Percentiles rank a stretch among this genome's conserved stretches.
These are phyloP conservation scores for Microbotryum saponariae DNA, from an alignment of 1,284 basidiomycete species.

Conservation along the genomic window DNA sequence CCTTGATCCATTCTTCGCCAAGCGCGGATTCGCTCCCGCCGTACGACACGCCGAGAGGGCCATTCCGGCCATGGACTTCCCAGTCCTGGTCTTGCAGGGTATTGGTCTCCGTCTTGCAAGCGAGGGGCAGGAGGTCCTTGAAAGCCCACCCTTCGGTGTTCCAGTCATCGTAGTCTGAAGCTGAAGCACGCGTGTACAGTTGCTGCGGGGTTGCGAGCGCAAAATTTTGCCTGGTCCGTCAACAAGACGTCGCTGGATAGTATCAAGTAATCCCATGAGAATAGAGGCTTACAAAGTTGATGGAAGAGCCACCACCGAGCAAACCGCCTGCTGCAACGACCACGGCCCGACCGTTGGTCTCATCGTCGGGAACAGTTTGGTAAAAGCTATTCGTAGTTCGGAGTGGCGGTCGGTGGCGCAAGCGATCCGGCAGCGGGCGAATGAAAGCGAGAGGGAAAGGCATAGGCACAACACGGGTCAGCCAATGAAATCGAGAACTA, in stretches of 20 bases:
- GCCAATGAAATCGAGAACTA: too few relatives aligned
- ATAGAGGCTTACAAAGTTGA: neutral
- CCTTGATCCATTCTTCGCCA: neutral
- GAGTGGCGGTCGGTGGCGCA: too few relatives aligned
- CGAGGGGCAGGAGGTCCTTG: neutral
- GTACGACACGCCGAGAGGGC: neutral
- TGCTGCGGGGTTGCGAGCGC: too few relatives aligned
- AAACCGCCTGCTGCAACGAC: constrained; percentile 53
- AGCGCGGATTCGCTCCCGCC: constrained; percentile 1
- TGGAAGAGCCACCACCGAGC: constrained; percentile 4
- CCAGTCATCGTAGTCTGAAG: constrained; percentile 3
- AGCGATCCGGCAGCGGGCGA: too few relatives aligned
- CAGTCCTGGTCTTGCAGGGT: neutral
- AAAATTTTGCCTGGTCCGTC: neutral
- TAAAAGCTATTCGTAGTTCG: constrained; percentile 1
- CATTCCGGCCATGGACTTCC: constrained; percentile 2
- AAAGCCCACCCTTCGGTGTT: constrained; percentile 2
- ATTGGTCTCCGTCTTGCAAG: neutral
- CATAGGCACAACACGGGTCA: too few relatives aligned
- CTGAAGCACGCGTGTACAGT: constrained; percentile 5
- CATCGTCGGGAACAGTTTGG: neutral
- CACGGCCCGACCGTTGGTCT: constrained; percentile 51
- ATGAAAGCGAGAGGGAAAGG: neutral
- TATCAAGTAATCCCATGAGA: too few relatives aligned
- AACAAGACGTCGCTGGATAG: neutral